phyloP scores from a whole-genome alignment of 2,329 filamentous ascomycete species.

The Sclerotinia nivalis region DNA sequence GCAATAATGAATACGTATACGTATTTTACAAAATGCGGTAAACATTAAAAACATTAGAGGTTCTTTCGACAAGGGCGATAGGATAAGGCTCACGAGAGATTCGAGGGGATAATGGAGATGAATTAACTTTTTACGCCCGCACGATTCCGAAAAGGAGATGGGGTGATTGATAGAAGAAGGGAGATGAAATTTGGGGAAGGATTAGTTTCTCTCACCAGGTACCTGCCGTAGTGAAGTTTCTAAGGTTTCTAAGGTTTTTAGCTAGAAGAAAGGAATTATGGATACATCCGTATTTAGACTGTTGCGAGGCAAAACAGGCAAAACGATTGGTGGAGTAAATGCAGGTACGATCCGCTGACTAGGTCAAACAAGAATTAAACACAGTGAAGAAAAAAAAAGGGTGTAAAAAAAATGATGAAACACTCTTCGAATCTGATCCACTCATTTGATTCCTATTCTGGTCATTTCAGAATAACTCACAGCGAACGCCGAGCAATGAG shows the following conservation, averaged over 20 bases:
- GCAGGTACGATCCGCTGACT: slow-evolving; percentile 21
- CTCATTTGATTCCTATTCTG: not conserved
- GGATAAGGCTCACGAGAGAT: not conserved
- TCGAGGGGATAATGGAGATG: not conserved
- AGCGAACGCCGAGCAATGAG: not conserved
- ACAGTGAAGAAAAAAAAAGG: not conserved
- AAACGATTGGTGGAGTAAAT: slow-evolving; percentile 23
- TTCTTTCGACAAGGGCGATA: slow-evolving; percentile 10
- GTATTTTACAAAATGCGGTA: slow-evolving; percentile 2
- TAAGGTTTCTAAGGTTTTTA: not conserved
- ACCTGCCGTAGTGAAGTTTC: not conserved
- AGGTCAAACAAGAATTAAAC: not conserved
- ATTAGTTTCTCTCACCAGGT: not conserved
- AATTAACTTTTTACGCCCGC: slow-evolving; percentile 8
- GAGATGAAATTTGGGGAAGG: not conserved
- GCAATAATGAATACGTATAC: slow-evolving; percentile 4
- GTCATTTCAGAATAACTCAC: not conserved
- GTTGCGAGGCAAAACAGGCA: not conserved
- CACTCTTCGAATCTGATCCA: slow-evolving; percentile 15
- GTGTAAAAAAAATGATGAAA: slow-evolving; percentile 8
- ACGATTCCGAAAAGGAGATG: not conserved
- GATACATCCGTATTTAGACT: slow-evolving; percentile 12
- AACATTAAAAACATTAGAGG: slow-evolving; percentile 7
- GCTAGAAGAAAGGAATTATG: slow-evolving; percentile 8
- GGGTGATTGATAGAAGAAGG: not conserved